phyloP scores from a whole-genome alignment of 192 early-diverging fungal genomes.

The Gonapodya sp. region DNA sequence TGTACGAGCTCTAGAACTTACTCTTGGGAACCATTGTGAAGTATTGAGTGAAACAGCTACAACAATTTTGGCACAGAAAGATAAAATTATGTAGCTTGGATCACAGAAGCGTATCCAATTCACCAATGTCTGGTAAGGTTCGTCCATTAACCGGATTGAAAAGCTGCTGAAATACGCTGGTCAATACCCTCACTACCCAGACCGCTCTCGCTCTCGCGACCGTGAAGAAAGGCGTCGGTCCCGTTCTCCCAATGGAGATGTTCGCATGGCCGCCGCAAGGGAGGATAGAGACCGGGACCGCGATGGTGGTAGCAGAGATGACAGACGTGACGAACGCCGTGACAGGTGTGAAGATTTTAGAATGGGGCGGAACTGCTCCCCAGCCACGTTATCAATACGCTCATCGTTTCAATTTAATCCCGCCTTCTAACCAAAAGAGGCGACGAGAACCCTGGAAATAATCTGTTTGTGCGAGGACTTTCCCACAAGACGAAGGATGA shows the following conservation, averaged over 20 bases:
- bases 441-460: conserved; percentile 51
- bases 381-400: too few relatives aligned
- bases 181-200: background rate
- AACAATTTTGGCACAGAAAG: background rate
- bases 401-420: too few relatives aligned
- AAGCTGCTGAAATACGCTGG: too few relatives aligned
- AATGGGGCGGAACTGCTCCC: too few relatives aligned
- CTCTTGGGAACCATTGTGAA: background rate
- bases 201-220: background rate
- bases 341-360: too few relatives aligned
- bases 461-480: conserved; percentile 67
- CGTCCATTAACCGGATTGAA: too few relatives aligned
- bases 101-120: background rate
- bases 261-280: background rate
- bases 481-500: conserved; percentile 42
- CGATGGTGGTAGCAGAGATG: background rate
- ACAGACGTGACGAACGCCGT: background rate
- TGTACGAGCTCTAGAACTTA: too few relatives aligned
- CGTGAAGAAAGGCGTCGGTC: background rate
- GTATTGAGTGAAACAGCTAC: background rate
- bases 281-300: background rate
- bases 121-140: background rate
- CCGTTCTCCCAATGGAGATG: background rate
- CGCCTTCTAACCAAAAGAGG: too few relatives aligned
- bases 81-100: background rate